Evolutionary conservation across 2,329 filamentous ascomycete species (phyloP).

Genomic region (Penicillium sp.): DNA sequence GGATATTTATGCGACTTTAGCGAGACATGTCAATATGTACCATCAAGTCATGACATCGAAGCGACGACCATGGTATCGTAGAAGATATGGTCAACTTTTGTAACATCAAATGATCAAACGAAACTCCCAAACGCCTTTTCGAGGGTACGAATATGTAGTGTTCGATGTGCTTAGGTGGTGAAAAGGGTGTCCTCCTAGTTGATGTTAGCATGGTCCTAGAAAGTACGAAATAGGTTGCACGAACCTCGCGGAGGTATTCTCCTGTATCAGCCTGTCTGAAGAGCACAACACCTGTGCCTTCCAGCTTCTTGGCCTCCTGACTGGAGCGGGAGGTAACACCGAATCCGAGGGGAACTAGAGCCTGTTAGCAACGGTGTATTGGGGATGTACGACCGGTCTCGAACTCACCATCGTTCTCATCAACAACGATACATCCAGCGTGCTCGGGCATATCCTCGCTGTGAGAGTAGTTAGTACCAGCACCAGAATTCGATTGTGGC

Average conservation of each 20-base stretch:
- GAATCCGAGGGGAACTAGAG: constrained; percentile 68
- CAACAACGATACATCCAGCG: neutral
- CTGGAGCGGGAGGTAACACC: constrained; percentile 88
- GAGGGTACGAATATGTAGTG: constrained; percentile 27
- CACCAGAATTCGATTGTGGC: constrained; percentile 56
- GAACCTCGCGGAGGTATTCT: constrained; percentile 82
- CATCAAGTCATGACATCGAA: constrained; percentile 9
- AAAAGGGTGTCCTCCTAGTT: constrained; percentile 63
- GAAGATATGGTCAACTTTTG: constrained; percentile 7
- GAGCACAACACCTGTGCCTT: constrained; percentile 84
- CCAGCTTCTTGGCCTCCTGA: constrained; percentile 77
- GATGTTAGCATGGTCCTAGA: constrained; percentile 13
- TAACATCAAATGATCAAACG: constrained; percentile 9
- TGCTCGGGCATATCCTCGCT: neutral
- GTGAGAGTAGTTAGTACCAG: neutral
- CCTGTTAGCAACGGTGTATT: neutral
- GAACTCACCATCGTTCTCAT: constrained; percentile 1
- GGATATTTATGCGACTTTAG: neutral
- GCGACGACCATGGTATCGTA: constrained; percentile 1
- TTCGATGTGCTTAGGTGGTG: constrained; percentile 48
- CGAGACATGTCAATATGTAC: neutral
- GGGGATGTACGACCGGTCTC: neutral
- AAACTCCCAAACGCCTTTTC: constrained; percentile 34
- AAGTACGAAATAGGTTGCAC: constrained; percentile 3
- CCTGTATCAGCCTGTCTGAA: constrained; percentile 94